Conservation (phyloP, 2,329 filamentous ascomycete species). For the Alternaria sp. region DNA sequence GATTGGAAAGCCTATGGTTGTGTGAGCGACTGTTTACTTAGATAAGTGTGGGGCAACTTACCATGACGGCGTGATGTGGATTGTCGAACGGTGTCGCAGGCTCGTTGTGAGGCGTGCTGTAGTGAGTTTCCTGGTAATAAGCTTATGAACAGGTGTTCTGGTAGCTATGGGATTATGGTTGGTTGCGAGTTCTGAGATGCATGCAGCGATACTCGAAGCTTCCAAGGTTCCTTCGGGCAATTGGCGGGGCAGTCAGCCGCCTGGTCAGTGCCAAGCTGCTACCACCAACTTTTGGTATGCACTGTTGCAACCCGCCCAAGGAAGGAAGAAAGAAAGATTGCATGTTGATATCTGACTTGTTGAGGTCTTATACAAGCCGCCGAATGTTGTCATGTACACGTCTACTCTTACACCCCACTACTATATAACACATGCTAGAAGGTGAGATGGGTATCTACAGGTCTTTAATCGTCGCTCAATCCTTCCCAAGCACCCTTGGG, state of each 20-base stretch:
- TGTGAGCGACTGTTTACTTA: conserved; percentile 26
- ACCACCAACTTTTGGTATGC: background rate
- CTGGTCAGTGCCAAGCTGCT: conserved; percentile 21
- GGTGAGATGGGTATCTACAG: conserved; percentile 27
- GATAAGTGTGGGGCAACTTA: conserved; percentile 30
- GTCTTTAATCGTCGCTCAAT: conserved; percentile 37
- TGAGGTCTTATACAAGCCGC: conserved; percentile 25
- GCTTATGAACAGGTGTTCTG: conserved; percentile 6
- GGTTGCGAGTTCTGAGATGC: conserved; percentile 14
- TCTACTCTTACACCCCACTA: conserved; percentile 37
- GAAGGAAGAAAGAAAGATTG: background rate
- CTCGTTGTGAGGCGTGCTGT: background rate
- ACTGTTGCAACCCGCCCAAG: background rate
- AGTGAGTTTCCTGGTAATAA: background rate
- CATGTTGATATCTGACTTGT: background rate
- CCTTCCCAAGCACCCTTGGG: conserved; percentile 46
- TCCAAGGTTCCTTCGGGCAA: conserved; percentile 37
- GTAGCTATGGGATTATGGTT: conserved; percentile 3
- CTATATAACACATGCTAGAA: conserved; percentile 32
- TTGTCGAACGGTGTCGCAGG: conserved; percentile 7
- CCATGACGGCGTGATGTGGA: conserved; percentile 38
- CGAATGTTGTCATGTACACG: conserved; percentile 36
- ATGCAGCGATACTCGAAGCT: conserved; percentile 35
- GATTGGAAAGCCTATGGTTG: conserved; percentile 55
- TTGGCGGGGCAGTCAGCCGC: conserved; percentile 24